Base-by-base conservation (phyloP, 805 yeast species). In the Candida vaughaniae region DNA sequence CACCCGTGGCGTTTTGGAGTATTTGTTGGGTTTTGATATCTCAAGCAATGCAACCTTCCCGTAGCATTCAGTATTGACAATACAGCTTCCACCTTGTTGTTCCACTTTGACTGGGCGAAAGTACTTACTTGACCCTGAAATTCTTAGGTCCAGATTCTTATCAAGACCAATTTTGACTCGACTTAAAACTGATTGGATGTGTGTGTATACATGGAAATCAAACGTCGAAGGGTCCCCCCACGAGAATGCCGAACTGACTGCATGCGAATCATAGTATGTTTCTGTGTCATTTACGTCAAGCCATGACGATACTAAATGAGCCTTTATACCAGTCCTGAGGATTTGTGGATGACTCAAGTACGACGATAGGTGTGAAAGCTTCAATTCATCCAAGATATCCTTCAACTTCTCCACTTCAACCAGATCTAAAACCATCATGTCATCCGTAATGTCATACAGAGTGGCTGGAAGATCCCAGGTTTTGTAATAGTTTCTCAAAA, bases 61-160 rank as follows among this genome's bases (percentile, higher is more conserved):
- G 3, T 19, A 29, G 12, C 25, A 22, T 5, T 17, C 29, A n/a
- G 10, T 17, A 17, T 20, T 14, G 3, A 28, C 16, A 14, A 8
- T 18, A 16, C 22, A 7, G 10, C 15, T 14, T 6, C 34, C 25
- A 15, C 14, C 16, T 10, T 23, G 16, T 16, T 1, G 29, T 3
- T 8, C 5, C 17, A 17, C 29, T n/a, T 48, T 37, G 10, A 60
- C 39, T 19, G 42, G 33, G 25, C 43, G 29, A 26, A 57, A 54
- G 41, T 66, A 64, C 40, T 64, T 64, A 37, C 71, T 64, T 9
- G 36, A 37, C 1, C 61, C 62, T 26, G 45, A 49, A 6, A 50
- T 28, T 3, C 23, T 33, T 9, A 46, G 35, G 11, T 42, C 42
- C 6, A 38, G 29, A 4, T 39, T 29, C 10, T 38, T 41, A 15